Evolutionary conservation across 2,329 filamentous ascomycete species (phyloP).

Genomic region (Lojkania enalia): DNA sequence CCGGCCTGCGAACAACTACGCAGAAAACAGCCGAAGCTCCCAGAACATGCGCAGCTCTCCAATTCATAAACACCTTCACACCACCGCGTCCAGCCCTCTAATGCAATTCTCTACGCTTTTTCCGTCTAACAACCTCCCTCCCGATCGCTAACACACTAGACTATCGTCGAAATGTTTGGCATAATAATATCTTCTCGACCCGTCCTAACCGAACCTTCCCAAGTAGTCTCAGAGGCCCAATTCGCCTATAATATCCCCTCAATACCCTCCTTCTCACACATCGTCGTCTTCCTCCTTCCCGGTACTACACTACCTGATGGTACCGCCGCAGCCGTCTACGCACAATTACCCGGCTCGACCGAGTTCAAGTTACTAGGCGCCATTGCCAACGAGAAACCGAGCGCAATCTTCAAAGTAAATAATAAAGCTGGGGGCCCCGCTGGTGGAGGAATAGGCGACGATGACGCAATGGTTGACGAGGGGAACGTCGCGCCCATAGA

Average conservation of each 20-base stretch:
- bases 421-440: conserved; percentile 41
- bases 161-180: conserved; percentile 56
- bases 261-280: conserved; percentile 65
- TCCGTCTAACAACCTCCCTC: background rate
- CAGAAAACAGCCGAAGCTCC: conserved; percentile 24
- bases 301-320: conserved; percentile 71
- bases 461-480: conserved; percentile 54
- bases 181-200: conserved; percentile 55
- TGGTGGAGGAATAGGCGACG: conserved; percentile 48
- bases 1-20: conserved; percentile 18
- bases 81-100: background rate
- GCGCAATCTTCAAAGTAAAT: conserved; percentile 82
- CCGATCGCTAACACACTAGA: background rate
- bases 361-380: conserved; percentile 86
- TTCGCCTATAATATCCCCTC: conserved; percentile 70
- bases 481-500: conserved; percentile 20
- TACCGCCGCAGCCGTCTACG: conserved; percentile 87
- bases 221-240: conserved; percentile 61
- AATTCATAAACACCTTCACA: background rate
- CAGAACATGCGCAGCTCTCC: conserved; percentile 15
- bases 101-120: background rate
- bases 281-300: conserved; percentile 88
- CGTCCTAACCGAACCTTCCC: conserved; percentile 59
- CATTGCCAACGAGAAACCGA: conserved; percentile 87
- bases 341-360: conserved; percentile 64